Evolutionary conservation across 1,139 yeast species (phyloP), one percentile per base, ranked within the genome.

Genomic region (Scheffersomyces titani): DNA sequence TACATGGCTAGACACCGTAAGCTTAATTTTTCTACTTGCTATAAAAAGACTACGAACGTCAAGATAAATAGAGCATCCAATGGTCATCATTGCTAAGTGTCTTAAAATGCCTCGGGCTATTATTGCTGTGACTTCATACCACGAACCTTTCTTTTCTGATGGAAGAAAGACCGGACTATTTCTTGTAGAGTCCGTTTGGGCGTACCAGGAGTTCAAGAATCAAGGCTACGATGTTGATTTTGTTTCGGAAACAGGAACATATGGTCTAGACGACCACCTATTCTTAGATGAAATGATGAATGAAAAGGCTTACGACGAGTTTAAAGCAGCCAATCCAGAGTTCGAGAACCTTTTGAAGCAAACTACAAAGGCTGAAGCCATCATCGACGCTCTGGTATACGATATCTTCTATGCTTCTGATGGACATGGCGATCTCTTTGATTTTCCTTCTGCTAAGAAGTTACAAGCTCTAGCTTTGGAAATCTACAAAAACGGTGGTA

Each of bases 361-460:
- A 11, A 54, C 66, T 55, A 65, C 62, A 57, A 63, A 61, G 54
- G 59, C 70, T 4, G 51, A 62, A 3, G 63, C 65, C 6, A 6
- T 22, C 3, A 59, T 66, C 47, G 54, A 64, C 50, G 55, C 66
- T 7, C 51, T 54, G 1, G 67, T 66, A 7, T 68, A 64, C 57
- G 61, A 61, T 47, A 59, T 68, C 40, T 65, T 68, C 58, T 65
- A 57, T 48, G 70, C 69, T n/a, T 61, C 70, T 21, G 70, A 65
- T 19, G 71, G 71, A 11, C 70, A 68, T 52, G 71, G 65, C 4
- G 58, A 66, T 5, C 51, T 64, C 50, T 65, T 63, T 51, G 72
- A 67, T 57, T 67, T 60, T 57, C 70, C 72, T 11, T 59, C 52
- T 24, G 68, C 70, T 7, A 53, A 51, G 6, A 67, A 59, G 11